phyloP scores from a whole-genome alignment of 2,329 filamentous ascomycete species.

The Clonostachys rosea region DNA sequence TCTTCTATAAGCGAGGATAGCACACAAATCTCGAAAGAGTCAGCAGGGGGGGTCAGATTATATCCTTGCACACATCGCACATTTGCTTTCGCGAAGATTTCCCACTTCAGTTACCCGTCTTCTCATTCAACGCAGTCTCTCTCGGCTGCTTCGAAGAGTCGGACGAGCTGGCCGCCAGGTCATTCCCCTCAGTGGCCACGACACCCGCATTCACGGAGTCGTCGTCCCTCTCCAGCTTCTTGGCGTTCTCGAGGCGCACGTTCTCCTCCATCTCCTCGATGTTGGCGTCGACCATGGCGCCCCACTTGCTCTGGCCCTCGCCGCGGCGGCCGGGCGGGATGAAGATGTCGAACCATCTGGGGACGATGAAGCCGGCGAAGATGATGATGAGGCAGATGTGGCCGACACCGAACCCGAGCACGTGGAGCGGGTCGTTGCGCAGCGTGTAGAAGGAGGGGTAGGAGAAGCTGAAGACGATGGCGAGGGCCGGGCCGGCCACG shows the following conservation, averaged over 20 bases:
- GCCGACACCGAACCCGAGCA: slow-evolving; percentile 42
- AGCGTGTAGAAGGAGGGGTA: slow-evolving; percentile 43
- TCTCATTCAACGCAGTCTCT: too few relatives aligned
- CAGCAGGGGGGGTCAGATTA: too few relatives aligned
- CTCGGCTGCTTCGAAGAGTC: too few relatives aligned
- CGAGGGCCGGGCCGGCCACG: slow-evolving; percentile 40
- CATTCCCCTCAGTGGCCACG: too few relatives aligned
- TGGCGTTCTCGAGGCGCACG: slow-evolving; percentile 1
- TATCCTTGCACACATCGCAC: too few relatives aligned
- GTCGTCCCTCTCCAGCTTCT: background rate
- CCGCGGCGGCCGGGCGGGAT: slow-evolving; percentile 38
- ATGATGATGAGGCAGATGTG: slow-evolving; percentile 41
- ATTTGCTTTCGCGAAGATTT: too few relatives aligned
- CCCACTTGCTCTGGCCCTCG: slow-evolving; percentile 33
- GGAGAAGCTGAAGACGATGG: slow-evolving; percentile 46
- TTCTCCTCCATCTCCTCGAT: slow-evolving; percentile 3
- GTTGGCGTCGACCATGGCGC: slow-evolving; percentile 7
- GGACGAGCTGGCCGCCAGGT: too few relatives aligned
- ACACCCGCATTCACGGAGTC: background rate
- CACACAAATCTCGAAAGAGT: too few relatives aligned
- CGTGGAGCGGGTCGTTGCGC: slow-evolving; percentile 43
- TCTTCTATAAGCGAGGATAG: too few relatives aligned
- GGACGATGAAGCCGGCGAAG: slow-evolving; percentile 41
- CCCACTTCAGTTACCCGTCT: too few relatives aligned
- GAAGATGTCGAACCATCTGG: slow-evolving; percentile 48